Evolutionary conservation across 148 eudicot species (phyloP).

Genomic region (Fallopia convolvulus): DNA sequence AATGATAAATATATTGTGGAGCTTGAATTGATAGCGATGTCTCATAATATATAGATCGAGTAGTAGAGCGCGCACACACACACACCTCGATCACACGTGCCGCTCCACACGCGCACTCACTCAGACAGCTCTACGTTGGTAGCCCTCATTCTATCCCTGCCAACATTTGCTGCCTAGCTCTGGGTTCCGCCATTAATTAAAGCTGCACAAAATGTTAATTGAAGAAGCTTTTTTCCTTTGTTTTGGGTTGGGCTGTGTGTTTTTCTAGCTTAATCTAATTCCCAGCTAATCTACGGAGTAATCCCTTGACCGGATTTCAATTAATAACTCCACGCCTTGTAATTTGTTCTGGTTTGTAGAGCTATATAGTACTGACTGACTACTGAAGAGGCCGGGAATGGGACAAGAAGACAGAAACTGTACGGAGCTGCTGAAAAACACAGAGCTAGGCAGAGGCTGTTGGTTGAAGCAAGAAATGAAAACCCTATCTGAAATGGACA

Average conservation of each 20-base stretch:
- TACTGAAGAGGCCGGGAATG: background rate
- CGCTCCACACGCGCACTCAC: background rate
- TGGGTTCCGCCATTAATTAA: background rate
- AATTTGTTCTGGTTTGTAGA: background rate
- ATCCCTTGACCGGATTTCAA: background rate
- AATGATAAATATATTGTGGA: too few relatives aligned
- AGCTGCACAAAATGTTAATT: background rate
- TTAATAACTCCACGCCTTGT: background rate
- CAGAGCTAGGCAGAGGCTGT: background rate
- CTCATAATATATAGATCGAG: too few relatives aligned
- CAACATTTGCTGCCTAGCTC: background rate
- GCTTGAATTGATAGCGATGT: too few relatives aligned
- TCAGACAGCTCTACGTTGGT: background rate
- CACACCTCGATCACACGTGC: background rate
- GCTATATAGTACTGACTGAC: too few relatives aligned
- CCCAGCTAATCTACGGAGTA: background rate
- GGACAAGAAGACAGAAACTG: background rate
- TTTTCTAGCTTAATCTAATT: background rate
- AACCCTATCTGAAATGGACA: background rate
- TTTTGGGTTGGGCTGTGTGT: background rate
- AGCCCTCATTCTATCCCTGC: background rate
- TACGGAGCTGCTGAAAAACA: background rate
- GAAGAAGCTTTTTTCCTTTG: background rate
- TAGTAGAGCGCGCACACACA: too few relatives aligned
- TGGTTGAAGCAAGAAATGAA: background rate